These are phyloP conservation scores for Hymenoscyphus fructigenus DNA, from an alignment of 2,329 filamentous ascomycete genomes.

Conservation along the genomic window DNA sequence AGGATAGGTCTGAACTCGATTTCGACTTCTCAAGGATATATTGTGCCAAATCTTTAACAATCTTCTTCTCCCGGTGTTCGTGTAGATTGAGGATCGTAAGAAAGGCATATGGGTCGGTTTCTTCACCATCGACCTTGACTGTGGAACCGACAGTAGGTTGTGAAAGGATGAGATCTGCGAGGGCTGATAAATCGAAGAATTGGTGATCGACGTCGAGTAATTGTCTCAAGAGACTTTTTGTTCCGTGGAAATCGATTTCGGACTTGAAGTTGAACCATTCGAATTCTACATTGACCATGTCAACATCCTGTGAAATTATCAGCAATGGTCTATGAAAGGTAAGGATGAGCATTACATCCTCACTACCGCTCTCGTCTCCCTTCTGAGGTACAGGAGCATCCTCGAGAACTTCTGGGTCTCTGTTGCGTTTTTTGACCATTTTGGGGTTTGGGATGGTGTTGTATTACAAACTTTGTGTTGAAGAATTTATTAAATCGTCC, in stretches of 20 bases:
- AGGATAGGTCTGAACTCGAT: constrained; percentile 53
- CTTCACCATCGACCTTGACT: constrained; percentile 94
- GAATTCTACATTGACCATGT: constrained; percentile 93
- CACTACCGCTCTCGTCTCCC: constrained; percentile 33
- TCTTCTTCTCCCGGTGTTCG: constrained; percentile 73
- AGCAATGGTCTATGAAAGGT: constrained; percentile 13
- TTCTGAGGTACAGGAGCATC: constrained; percentile 30
- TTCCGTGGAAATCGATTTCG: constrained; percentile 89
- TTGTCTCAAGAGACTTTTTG: constrained; percentile 86
- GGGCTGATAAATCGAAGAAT: constrained; percentile 81
- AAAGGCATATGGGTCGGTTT: constrained; percentile 89
- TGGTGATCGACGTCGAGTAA: constrained; percentile 86
- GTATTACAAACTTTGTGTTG: background rate
- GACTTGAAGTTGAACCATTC: constrained; percentile 97
- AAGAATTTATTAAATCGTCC: background rate
- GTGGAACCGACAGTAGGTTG: constrained; percentile 90
- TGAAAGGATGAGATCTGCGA: constrained; percentile 82
- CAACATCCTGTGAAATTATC: constrained; percentile 64
- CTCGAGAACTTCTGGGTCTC: constrained; percentile 35
- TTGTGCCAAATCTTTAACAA: constrained; percentile 66
- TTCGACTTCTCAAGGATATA: constrained; percentile 64
- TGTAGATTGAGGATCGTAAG: constrained; percentile 82
- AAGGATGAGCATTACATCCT: constrained; percentile 28
- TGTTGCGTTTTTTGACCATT: constrained; percentile 39
- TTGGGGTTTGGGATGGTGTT: constrained; percentile 15